phyloP scores from a whole-genome alignment of 192 early-diverging fungal species.

The Geranomyces variabilis region DNA sequence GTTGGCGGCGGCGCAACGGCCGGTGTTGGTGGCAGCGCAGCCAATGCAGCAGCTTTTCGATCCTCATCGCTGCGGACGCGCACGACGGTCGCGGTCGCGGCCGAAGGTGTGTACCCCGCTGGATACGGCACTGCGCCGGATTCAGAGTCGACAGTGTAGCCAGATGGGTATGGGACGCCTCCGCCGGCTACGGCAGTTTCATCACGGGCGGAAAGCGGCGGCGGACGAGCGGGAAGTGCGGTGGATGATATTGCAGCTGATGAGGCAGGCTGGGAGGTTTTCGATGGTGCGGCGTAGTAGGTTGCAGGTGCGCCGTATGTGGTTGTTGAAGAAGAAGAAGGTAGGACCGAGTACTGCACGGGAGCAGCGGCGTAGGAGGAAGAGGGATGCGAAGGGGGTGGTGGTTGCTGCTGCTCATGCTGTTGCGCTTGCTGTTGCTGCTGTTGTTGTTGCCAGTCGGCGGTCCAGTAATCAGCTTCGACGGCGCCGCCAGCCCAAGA shows the following conservation, averaged over 20 bases:
- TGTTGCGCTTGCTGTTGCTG: too few species aligned
- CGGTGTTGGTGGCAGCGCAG: constrained; percentile 22
- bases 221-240: neutral
- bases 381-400: neutral
- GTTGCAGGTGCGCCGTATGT: constrained; percentile 17
- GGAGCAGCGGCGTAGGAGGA: constrained; percentile 3
- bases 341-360: neutral
- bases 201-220: neutral
- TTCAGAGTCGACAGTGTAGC: constrained; percentile 21
- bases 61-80: constrained; percentile 23
- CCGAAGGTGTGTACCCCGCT: constrained; percentile 30
- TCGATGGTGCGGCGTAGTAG: constrained; percentile 10
- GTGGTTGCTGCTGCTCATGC: neutral
- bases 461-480: too few species aligned
- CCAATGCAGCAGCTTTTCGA: constrained; percentile 30
- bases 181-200: neutral
- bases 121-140: constrained; percentile 29
- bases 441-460: too few species aligned
- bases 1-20: neutral
- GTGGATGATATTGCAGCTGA: neutral
- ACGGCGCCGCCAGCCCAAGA: too few species aligned
- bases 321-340: neutral
- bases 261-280: neutral
- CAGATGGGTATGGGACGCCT: constrained; percentile 27
- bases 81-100: constrained; percentile 21